These are phyloP conservation scores for Mycothermus thermophilus DNA, from an alignment of 495 filamentous ascomycete species.

Conservation along the genomic window DNA sequence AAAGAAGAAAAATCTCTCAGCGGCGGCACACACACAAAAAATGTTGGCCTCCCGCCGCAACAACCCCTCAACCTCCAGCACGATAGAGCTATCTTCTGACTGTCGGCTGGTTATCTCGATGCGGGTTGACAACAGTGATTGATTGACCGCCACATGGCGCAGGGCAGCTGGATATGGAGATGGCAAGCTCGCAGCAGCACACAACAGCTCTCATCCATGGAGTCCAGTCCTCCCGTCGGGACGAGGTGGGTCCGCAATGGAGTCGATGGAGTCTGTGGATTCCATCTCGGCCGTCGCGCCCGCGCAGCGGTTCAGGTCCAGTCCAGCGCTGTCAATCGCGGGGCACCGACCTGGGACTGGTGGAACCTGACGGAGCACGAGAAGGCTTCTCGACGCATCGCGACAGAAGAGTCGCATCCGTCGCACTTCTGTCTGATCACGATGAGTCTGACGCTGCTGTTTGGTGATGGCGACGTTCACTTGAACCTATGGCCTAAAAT, in stretches of 20 bases:
- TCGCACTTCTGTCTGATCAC: neutral
- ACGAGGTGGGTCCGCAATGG: constrained; percentile 4
- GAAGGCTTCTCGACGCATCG: too few relatives aligned
- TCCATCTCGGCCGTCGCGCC: constrained; percentile 18
- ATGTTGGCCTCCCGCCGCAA: too few relatives aligned
- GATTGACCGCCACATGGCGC: constrained; percentile 14
- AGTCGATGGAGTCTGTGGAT: constrained; percentile 14
- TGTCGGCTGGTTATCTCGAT: neutral
- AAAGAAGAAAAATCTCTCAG: neutral
- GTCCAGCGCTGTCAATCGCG: too few relatives aligned
- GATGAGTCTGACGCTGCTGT: neutral
- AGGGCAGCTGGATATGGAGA: too few relatives aligned
- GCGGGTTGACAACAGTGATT: neutral
- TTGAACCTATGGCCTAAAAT: too few relatives aligned
- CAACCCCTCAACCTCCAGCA: neutral
- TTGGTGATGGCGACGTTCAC: too few relatives aligned
- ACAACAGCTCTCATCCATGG: too few relatives aligned
- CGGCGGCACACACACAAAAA: constrained; percentile 1
- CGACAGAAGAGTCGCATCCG: constrained; percentile 3
- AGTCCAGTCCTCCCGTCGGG: too few relatives aligned
- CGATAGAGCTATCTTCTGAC: neutral
- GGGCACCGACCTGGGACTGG: too few relatives aligned
- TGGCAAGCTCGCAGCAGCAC: too few relatives aligned
- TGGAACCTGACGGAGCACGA: too few relatives aligned
- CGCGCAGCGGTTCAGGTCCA: too few relatives aligned